Base-by-base conservation (phyloP, 192 early-diverging fungal genomes). In the Entomortierella chlamydospora region DNA sequence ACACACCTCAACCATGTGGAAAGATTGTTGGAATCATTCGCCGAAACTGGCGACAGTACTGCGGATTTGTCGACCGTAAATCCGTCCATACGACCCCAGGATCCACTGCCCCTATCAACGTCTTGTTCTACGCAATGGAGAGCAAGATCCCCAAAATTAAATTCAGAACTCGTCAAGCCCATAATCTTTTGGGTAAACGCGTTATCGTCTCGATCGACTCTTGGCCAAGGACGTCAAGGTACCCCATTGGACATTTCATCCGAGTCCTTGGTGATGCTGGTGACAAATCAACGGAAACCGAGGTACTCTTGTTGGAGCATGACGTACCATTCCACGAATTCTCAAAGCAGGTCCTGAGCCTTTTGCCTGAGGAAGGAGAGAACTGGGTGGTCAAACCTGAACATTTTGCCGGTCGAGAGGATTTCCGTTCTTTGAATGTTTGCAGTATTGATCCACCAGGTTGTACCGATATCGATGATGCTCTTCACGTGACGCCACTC, bases 401-500 rank as follows among this genome's bases (percentile, higher is more conserved):
- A 8, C 90, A 95, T 70, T 87, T 92, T 39, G 79, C 83, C 11
- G 89, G 89, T 8, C 85, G 98, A 39, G 85, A 80, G 18, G 98
- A 99, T 76, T 90, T 98, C 67, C 88, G 98, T 43, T 57, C 86
- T 49, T 66, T 96, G 53, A 90, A 96, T 70, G 84, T 99, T 2
- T 98, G 97, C 85, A 96, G 94, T 82, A 99, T 99, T 61, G 98
- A 99, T 90, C 98, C 98, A 41, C 98, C 98, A 41, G 94, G 96
- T 8, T 99, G 98, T 89, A 98, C 97, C 0, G 98, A 99, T 89
- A 99, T 99, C 57, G 98, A 99, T 85, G 98, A 99, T 86, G 96
- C 98, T 0, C 87, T 99, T 37, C 98, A 99, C 69, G 93, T 93
- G 1, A 61, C 88, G 23, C 25, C 65, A 50, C 84, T 99, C 57